Conservation (phyloP, 2,329 filamentous ascomycete genomes). For the Coniosporium tulheliwenetii region DNA sequence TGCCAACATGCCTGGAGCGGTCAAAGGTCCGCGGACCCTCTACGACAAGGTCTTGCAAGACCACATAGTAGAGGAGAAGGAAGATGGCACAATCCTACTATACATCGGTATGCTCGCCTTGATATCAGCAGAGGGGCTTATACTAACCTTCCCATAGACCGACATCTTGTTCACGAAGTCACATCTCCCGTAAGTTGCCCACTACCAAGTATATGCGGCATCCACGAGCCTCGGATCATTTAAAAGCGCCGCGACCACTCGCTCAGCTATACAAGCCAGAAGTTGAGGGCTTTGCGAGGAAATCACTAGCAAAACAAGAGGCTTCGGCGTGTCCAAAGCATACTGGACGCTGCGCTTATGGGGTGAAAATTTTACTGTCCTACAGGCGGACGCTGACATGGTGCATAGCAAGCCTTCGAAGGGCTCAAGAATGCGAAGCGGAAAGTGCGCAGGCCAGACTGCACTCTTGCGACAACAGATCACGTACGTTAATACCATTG, state of each 20-base stretch:
- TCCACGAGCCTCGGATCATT: no score
- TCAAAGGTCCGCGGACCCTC: slow-evolving; percentile 62
- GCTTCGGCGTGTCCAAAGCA: no score
- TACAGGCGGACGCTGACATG: slow-evolving; percentile 5
- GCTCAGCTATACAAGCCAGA: no score
- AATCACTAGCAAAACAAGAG: no score
- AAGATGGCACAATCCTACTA: slow-evolving; percentile 79
- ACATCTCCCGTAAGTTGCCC: slow-evolving; percentile 64
- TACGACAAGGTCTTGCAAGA: slow-evolving; percentile 96
- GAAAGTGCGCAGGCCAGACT: slow-evolving; percentile 83
- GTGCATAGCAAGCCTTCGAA: slow-evolving; percentile 78
- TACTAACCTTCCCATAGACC: slow-evolving; percentile 37
- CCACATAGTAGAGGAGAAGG: slow-evolving; percentile 90
- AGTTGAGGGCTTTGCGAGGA: no score
- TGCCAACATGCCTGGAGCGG: slow-evolving; percentile 57
- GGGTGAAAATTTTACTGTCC: background rate
- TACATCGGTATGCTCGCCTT: slow-evolving; percentile 60
- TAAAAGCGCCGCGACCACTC: no score
- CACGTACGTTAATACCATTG: slow-evolving; percentile 48
- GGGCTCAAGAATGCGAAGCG: slow-evolving; percentile 80
- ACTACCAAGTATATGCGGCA: background rate
- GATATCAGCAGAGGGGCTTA: background rate
- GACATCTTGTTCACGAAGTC: slow-evolving; percentile 96
- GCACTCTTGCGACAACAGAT: slow-evolving; percentile 90
- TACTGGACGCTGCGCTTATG: no score